Conservation (phyloP, 2,329 filamentous ascomycete species). For the Gaeumannomyces sp. region DNA sequence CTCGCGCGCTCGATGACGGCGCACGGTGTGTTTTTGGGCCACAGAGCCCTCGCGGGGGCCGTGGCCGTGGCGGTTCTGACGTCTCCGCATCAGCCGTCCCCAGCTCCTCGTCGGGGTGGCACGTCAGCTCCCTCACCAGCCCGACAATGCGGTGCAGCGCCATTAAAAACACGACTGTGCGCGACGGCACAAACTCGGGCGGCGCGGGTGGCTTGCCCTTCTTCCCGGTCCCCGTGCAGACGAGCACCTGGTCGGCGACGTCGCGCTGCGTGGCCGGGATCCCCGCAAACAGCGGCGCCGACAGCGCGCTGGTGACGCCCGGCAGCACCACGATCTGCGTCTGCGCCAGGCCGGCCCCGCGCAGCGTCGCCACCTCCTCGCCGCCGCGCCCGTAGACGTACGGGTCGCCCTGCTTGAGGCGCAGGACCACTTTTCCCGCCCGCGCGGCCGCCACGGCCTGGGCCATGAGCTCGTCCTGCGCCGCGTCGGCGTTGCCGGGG, state of each 20-base stretch:
- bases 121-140: conserved; percentile 65
- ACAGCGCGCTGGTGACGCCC: conserved; percentile 82
- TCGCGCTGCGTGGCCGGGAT: conserved; percentile 86
- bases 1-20: conserved; percentile 91
- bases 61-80: neutral
- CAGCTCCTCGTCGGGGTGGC: conserved; percentile 27
- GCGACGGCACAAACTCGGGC: conserved; percentile 66
- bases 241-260: conserved; percentile 83
- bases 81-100: conserved; percentile 8
- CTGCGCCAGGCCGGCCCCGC: conserved; percentile 59
- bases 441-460: conserved; percentile 63
- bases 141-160: conserved; percentile 76
- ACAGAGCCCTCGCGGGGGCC: conserved; percentile 39
- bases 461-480: conserved; percentile 81
- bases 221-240: conserved; percentile 94
- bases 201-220: conserved; percentile 80
- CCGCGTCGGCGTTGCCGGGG: conserved; percentile 89
- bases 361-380: conserved; percentile 86
- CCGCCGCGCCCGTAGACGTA: conserved; percentile 94
- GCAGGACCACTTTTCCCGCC: conserved; percentile 71
- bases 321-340: conserved; percentile 63
- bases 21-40: conserved; percentile 76
- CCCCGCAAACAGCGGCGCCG: conserved; percentile 78
- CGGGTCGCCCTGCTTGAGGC: conserved; percentile 93
- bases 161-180: conserved; percentile 94